Evolutionary conservation across 148 eudicot genomes (phyloP).

Genomic region (Agrostemma githago): DNA sequence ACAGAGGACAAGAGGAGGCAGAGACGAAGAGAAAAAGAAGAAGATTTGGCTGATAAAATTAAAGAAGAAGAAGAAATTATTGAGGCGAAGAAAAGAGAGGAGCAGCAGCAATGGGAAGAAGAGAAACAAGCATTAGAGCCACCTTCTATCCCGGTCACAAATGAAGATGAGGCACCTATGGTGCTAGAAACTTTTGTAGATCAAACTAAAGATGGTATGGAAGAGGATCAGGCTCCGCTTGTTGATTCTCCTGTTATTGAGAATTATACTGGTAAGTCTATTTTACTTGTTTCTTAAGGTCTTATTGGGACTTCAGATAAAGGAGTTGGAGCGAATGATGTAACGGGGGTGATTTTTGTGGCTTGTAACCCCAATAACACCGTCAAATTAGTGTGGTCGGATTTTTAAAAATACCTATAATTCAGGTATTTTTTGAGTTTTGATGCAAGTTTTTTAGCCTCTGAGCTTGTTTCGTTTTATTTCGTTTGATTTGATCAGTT

Average conservation of each 20-base stretch:
- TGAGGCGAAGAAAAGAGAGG: conserved; percentile 69
- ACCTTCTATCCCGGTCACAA: conserved; percentile 33
- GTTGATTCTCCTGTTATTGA: conserved; percentile 32
- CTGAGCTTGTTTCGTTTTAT: too few species aligned
- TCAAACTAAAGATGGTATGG: conserved; percentile 41
- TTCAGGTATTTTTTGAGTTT: too few species aligned
- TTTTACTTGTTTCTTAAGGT: not conserved
- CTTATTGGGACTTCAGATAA: not conserved
- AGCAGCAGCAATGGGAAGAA: conserved; percentile 49
- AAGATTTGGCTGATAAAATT: conserved; percentile 66
- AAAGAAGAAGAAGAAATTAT: conserved; percentile 85
- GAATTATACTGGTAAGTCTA: conserved; percentile 36
- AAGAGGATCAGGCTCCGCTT: conserved; percentile 31
- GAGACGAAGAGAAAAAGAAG: conserved; percentile 79
- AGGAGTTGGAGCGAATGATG: not conserved
- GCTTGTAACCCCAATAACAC: too few species aligned
- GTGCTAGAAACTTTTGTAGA: conserved; percentile 27
- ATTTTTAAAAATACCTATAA: too few species aligned
- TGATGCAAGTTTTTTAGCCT: too few species aligned
- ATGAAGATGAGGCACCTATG: conserved; percentile 43
- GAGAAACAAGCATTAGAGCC: conserved; percentile 39
- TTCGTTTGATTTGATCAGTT: too few species aligned
- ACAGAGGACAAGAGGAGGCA: conserved; percentile 71
- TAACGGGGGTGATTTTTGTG: too few species aligned
- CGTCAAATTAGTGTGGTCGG: too few species aligned